These are phyloP conservation scores for Candida schatavii DNA, from an alignment of 805 yeast genomes.

Conservation along the genomic window DNA sequence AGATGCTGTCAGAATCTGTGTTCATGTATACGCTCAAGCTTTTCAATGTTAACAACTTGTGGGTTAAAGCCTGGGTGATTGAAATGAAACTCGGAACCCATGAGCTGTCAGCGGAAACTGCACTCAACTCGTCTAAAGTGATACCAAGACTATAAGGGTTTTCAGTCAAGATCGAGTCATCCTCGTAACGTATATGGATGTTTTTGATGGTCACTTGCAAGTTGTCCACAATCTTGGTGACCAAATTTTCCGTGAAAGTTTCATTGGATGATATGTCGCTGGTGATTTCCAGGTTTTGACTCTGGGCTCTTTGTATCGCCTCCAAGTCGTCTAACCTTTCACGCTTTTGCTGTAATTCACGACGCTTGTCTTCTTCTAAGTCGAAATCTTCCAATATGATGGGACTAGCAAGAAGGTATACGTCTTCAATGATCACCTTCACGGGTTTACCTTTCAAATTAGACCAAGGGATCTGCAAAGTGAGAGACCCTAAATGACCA, in stretches of 20 bases:
- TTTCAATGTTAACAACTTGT: slow-evolving; percentile 73
- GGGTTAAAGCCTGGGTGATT: slow-evolving; percentile 60
- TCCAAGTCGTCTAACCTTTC: slow-evolving; percentile 68
- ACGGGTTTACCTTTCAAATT: slow-evolving; percentile 92
- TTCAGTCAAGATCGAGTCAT: slow-evolving; percentile 65
- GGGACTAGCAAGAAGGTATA: slow-evolving; percentile 79
- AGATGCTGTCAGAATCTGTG: slow-evolving; percentile 55
- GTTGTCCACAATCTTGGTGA: slow-evolving; percentile 90
- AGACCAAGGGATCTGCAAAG: slow-evolving; percentile 95
- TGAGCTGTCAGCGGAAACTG: slow-evolving; percentile 78
- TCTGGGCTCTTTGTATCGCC: slow-evolving; percentile 50
- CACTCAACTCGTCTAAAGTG: slow-evolving; percentile 82
- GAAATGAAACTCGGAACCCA: slow-evolving; percentile 89
- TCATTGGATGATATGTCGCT: slow-evolving; percentile 56
- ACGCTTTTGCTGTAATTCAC: slow-evolving; percentile 59
- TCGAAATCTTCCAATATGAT: slow-evolving; percentile 54
- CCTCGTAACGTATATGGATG: slow-evolving; percentile 92
- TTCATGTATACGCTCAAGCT: slow-evolving; percentile 83
- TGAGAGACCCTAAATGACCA: slow-evolving; percentile 87
- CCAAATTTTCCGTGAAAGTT: slow-evolving; percentile 79
- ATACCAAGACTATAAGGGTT: slow-evolving; percentile 79
- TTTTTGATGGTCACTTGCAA: slow-evolving; percentile 86
- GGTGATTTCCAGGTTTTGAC: slow-evolving; percentile 24
- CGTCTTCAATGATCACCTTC: slow-evolving; percentile 80
- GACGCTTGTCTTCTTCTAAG: slow-evolving; percentile 55